phyloP scores from a whole-genome alignment of 257 asterid species.

The Ophiorrhiza pumila region DNA sequence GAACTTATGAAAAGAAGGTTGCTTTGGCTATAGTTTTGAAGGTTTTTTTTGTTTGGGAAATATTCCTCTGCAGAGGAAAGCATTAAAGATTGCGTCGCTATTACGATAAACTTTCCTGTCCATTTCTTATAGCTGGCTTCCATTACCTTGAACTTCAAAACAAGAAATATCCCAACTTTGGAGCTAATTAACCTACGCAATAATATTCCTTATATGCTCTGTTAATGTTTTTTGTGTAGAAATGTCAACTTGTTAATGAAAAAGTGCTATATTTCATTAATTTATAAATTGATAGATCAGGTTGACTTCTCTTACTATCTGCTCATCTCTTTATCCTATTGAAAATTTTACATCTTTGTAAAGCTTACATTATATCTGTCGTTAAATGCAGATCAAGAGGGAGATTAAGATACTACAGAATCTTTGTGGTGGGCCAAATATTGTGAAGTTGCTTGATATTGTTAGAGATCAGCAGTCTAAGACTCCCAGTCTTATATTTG shows the following conservation, averaged over 20 bases:
- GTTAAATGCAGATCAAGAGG: slow-evolving; percentile 75
- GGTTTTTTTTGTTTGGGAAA: neutral
- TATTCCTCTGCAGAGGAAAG: too few species aligned
- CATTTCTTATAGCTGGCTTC: too few species aligned
- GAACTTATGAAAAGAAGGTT: neutral
- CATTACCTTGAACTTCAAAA: neutral
- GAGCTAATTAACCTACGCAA: neutral
- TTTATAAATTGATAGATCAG: neutral
- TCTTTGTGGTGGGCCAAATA: slow-evolving; percentile 90
- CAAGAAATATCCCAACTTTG: neutral
- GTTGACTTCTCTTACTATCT: neutral
- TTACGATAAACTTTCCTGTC: too few species aligned
- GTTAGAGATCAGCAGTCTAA: slow-evolving; percentile 92
- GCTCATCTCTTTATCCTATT: neutral
- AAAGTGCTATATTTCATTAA: neutral
- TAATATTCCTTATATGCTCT: neutral
- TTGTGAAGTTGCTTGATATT: slow-evolving; percentile 87
- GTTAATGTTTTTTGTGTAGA: neutral
- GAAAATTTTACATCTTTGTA: neutral
- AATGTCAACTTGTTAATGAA: neutral
- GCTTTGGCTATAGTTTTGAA: neutral
- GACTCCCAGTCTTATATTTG: slow-evolving; percentile 93
- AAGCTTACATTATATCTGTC: slow-evolving; percentile 18
- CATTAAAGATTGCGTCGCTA: too few species aligned
- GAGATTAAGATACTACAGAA: slow-evolving; percentile 89